A percentile compares a stretch with the other conserved stretches of the same genome.
Conservation (phyloP, 176 grass and related monocot species). For the Eleusine coracana region DNA sequence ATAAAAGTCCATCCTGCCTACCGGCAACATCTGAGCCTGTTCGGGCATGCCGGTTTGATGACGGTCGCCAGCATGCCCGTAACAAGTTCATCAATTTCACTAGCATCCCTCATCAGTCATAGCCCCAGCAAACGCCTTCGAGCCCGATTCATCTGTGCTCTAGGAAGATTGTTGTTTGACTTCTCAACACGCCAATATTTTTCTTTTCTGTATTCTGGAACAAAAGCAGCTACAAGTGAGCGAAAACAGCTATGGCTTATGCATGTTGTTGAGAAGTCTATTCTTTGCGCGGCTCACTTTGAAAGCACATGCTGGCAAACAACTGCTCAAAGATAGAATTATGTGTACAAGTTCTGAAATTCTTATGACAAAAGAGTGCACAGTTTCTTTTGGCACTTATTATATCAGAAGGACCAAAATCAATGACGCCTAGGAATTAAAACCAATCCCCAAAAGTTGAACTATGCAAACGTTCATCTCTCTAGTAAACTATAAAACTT, state of each 20-base stretch:
- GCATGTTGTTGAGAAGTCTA: neutral
- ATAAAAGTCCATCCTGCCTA: slow-evolving; percentile 81
- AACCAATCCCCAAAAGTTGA: neutral
- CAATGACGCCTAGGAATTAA: neutral
- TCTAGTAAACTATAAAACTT: neutral
- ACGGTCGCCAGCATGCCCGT: slow-evolving; percentile 81
- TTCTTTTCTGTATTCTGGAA: slow-evolving; percentile 34
- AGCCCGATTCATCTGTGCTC: slow-evolving; percentile 49
- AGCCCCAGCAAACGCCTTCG: slow-evolving; percentile 31
- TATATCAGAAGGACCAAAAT: neutral
- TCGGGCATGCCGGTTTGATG: slow-evolving; percentile 59
- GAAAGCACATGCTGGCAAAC: neutral
- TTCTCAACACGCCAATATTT: neutral
- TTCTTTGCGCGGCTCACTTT: neutral
- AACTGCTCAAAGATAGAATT: neutral
- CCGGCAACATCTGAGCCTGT: slow-evolving; percentile 58
- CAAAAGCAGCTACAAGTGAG: slow-evolving; percentile 25
- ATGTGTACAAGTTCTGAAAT: neutral
- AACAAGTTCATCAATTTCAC: slow-evolving; percentile 80
- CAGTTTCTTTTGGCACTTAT: neutral
- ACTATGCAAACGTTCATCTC: neutral
- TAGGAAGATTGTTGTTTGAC: neutral
- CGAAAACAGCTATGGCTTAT: slow-evolving; percentile 1
- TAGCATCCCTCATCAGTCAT: slow-evolving; percentile 88
- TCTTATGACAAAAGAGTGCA: neutral